These are phyloP conservation scores for Ganoderma sinense DNA, from an alignment of 1,284 basidiomycete genomes.

Conservation along the genomic window DNA sequence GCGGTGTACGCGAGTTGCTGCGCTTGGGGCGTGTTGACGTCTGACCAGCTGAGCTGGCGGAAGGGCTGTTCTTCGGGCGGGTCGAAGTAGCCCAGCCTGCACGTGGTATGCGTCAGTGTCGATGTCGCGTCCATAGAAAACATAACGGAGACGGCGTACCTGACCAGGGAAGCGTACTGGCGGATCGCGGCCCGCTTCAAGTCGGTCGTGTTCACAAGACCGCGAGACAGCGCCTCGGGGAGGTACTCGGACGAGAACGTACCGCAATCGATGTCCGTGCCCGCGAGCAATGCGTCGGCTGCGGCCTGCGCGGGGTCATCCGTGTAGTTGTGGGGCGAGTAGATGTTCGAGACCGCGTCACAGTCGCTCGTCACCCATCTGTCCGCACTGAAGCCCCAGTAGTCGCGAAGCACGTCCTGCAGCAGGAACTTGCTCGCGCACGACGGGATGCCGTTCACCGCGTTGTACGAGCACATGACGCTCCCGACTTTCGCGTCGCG, in stretches of 20 bases:
- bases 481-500: constrained; percentile 63
- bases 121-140: background rate
- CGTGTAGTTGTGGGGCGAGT: constrained; percentile 55
- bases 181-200: constrained; percentile 52
- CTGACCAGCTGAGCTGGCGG: constrained; percentile 54
- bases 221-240: constrained; percentile 54
- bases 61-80: constrained; percentile 55
- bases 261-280: constrained; percentile 64
- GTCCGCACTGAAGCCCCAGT: constrained; percentile 57
- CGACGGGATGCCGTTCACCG: constrained; percentile 63
- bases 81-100: constrained; percentile 64
- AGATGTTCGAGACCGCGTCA: constrained; percentile 53
- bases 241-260: constrained; percentile 53
- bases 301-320: constrained; percentile 51
- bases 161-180: constrained; percentile 59
- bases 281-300: constrained; percentile 58
- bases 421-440: constrained; percentile 61
- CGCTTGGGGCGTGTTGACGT: constrained; percentile 55
- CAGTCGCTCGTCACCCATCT: constrained; percentile 59
- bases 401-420: constrained; percentile 57
- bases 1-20: constrained; percentile 58
- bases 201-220: constrained; percentile 51
- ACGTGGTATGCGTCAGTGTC: background rate
- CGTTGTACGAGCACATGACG: constrained; percentile 69
- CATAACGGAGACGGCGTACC: constrained; percentile 41